Percentiles rank a stretch among this genome's conserved stretches.
Conservation (phyloP, 78 protist genomes). For the Tieghemostelium lacteum region DNA sequence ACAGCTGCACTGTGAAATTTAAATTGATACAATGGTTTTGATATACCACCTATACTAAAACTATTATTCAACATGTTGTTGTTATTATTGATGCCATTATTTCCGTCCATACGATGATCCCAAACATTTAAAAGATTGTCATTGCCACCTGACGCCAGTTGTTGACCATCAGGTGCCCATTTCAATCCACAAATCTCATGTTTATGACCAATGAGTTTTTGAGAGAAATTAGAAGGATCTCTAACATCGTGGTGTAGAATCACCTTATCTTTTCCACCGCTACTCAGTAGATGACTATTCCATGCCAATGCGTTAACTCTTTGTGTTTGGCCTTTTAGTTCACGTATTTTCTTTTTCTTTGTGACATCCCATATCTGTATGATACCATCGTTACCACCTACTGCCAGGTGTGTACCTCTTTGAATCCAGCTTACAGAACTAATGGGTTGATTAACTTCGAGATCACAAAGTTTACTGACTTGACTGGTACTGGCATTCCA, state of each 20-base stretch:
- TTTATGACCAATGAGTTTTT: constrained; percentile 86
- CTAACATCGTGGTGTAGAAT: constrained; percentile 95
- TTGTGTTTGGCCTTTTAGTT: constrained; percentile 85
- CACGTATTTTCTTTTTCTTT: constrained; percentile 62
- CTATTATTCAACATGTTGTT: not conserved
- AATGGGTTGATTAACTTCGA: constrained; percentile 16
- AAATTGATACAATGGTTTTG: constrained; percentile 72
- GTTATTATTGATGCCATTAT: not conserved
- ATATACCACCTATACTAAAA: too few relatives aligned
- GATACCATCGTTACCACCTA: constrained; percentile 88
- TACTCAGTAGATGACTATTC: constrained; percentile 87
- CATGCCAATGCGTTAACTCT: constrained; percentile 94
- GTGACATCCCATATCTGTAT: constrained; percentile 95
- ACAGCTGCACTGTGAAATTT: constrained; percentile 96
- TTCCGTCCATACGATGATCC: constrained; percentile 69
- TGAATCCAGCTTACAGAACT: constrained; percentile 64
- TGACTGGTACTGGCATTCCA: constrained; percentile 95
- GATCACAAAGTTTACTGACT: constrained; percentile 72
- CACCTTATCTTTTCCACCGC: constrained; percentile 80
- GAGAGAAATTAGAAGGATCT: not conserved
- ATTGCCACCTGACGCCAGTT: constrained; percentile 99
- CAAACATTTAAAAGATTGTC: constrained; percentile 97
- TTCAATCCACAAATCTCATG: constrained; percentile 98
- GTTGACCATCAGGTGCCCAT: constrained; percentile 95
- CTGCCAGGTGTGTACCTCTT: constrained; percentile 85